Evolutionary conservation across 2,329 filamentous ascomycete species (phyloP), one percentile per base, ranked within the genome.

Genomic region (Lasiodiplodia citricola): DNA sequence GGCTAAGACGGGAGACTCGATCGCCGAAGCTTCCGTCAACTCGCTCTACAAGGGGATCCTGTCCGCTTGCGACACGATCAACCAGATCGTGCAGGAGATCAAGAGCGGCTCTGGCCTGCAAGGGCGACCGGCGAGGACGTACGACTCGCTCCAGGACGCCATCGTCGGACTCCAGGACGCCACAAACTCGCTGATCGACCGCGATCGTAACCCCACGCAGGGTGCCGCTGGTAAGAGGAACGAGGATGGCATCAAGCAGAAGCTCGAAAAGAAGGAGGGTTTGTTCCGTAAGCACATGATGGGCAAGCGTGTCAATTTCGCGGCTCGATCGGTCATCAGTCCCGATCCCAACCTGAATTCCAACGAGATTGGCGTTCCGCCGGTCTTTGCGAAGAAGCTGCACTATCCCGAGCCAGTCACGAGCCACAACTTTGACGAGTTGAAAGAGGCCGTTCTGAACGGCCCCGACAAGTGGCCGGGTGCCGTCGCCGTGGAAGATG

Each of bases 201-300:
- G 91, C 71, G 92, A 94, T 75, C 91, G 94, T 71, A 97, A 96
- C 75, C 92, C 94, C 2, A 86, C 93, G 3, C 90, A 92, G 72
- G 93, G 93, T 64, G 86, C 89, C 21, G 92, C 93, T 35, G 92
- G 90, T 16, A 90, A 91, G 75, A 87, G 90, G 68, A 91, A 93
- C 66, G 92, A 96, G 70, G 94, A 97, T 71, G 96, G 96, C 74
- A 97, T 99, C 82, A 99, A 99, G 82, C 96, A 99, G 78, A 92
- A 94, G 77, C 86, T 99, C 35, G 96, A 99, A 82, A 99, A 99
- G 86, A 99, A 99, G 82, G 96, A 99, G 77, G 96, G 96, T 72
- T 86, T 99, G 37, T 99, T 99, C 85, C 88, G 96, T 75, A 98
- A 97, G 85, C 97, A 99, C 81, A 98, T 99, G 96, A 99, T 99